Evolutionary conservation across 345 rosid genomes (phyloP), one percentile per base, ranked within the genome.

Genomic region (Crucihimalaya himalaica): DNA sequence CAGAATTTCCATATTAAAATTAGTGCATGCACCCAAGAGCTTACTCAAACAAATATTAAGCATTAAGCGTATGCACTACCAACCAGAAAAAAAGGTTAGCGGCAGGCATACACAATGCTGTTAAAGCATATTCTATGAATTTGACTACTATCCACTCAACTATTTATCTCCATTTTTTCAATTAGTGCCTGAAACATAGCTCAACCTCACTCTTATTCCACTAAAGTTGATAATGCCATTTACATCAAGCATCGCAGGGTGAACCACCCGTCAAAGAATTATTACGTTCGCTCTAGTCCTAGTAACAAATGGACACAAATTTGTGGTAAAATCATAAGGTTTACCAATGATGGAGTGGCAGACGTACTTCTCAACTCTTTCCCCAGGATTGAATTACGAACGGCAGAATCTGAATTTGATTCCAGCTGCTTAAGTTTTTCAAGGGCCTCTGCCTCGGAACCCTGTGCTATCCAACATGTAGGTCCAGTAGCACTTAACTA

Each of bases 341-440:
- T 37, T 84, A 95, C 97, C 93, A 92, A 50, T 71, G 93, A 85
- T 64, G 81, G 84, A 63, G 80, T 71, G 39, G 68, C 69, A 51
- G 89, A 72, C 53, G 66, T 81, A 79, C 81, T 88, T 72, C 57
- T 84, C 15, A 50, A 78, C 60, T 85, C 93, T 82, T 85, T 86
- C 62, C 78, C 85, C 28, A 75, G 42, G 53, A 82, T 68, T 23
- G 92, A 72, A 76, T 83, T 85, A 48, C 82, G 80, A 43, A 80
- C 63, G 23, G 88, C 80, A 62, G 83, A 71, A 80, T 78, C 88
- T 53, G 87, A 83, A 81, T 83, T 92, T 72, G 79, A 75, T 62
- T 85, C 89, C 70, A 88, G 86, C 76, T 82, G 91, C 73, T 74
- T 80, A 75, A 95, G 93, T 78, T 74, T 83, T 78, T 86, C 97